These are phyloP conservation scores for Kwoniella newhampshirensis DNA, from an alignment of 768 basidiomycete species.

Conservation along the genomic window DNA sequence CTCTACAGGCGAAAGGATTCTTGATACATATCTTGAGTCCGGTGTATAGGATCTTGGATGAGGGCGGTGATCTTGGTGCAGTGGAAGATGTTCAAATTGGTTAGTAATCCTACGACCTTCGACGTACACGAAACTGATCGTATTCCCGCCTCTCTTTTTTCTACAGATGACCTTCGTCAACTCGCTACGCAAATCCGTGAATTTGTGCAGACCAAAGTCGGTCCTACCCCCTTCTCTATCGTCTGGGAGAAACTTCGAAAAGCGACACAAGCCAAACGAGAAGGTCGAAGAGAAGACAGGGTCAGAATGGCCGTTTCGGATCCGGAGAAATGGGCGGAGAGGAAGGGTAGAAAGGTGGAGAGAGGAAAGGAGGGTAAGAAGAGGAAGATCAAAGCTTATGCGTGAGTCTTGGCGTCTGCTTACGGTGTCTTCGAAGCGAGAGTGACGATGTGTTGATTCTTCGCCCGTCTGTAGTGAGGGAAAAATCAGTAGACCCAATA, in stretches of 20 bases:
- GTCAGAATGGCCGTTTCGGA: constrained; percentile 64
- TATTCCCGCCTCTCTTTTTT: not conserved
- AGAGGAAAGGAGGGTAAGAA: constrained; percentile 85
- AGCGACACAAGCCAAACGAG: constrained; percentile 63
- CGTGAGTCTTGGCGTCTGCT: constrained; percentile 31
- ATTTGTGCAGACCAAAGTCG: constrained; percentile 81
- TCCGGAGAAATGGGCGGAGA: constrained; percentile 72
- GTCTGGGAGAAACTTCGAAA: constrained; percentile 80
- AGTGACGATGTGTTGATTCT: not conserved
- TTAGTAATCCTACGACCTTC: constrained; percentile 13
- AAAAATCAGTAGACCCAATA: constrained; percentile 8
- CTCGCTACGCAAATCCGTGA: constrained; percentile 80
- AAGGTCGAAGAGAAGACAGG: constrained; percentile 68
- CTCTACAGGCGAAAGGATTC: constrained; percentile 63
- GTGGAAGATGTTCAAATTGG: constrained; percentile 34
- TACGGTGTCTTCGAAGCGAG: not conserved
- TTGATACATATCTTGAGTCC: constrained; percentile 83
- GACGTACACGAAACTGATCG: not conserved
- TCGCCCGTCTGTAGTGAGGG: constrained; percentile 14
- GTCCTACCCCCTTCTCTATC: constrained; percentile 75
- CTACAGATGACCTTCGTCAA: constrained; percentile 75
- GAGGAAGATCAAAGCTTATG: constrained; percentile 60
- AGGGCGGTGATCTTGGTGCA: constrained; percentile 58
- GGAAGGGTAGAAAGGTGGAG: constrained; percentile 68
- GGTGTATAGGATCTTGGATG: constrained; percentile 80